Base-by-base conservation (phyloP, 1,139 yeast species). In the Candida anutae region DNA sequence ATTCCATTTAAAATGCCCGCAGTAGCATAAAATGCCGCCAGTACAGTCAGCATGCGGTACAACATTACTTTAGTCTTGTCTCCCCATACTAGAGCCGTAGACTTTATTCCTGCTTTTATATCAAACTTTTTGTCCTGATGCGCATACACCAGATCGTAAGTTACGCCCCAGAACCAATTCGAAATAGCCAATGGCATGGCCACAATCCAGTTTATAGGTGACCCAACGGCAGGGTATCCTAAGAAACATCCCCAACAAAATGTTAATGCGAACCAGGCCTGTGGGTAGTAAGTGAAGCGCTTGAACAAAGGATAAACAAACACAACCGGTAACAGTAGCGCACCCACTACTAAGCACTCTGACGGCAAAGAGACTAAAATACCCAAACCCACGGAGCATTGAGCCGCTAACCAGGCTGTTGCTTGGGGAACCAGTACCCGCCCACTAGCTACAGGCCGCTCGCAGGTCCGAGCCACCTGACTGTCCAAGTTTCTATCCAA, bases 81-180 rank as follows among this genome's bases (percentile, higher is more conserved):
- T 3, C 93, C 94, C 97, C 98, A 90, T 4, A 80, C 85, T 43
- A 90, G 68, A 4, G 98, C 98, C 1, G 97, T 85, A 2, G 95
- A 84, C 53, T 88, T 87, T 40, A 93, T 81, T 5, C 97, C 97
- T 1, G 95, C 97, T 31, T 69, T 62, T 29, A 81, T 58, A 53
- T 93, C 99, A 46, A 80, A 93, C 34, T 55, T 59, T 58, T 93
- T 93, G 54, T 93, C 98, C 58, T 93, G 99, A 52, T 93, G 99
- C 1, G 98, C 98, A 52, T 93, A 93, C 23, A 93, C 76, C 3
- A 97, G 84, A 53, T 93, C 99, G 53, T 93, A 93, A 28, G 81
- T 77, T 84, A 93, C 81, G 40, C 95, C 80, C 98, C 98, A 93
- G 32, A 80, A 65, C 49, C 79, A 82, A 26, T 87, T 78, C 12